Evolutionary conservation across 1,284 basidiomycete species (phyloP).

Genomic region (Sporisorium scitamineum): DNA sequence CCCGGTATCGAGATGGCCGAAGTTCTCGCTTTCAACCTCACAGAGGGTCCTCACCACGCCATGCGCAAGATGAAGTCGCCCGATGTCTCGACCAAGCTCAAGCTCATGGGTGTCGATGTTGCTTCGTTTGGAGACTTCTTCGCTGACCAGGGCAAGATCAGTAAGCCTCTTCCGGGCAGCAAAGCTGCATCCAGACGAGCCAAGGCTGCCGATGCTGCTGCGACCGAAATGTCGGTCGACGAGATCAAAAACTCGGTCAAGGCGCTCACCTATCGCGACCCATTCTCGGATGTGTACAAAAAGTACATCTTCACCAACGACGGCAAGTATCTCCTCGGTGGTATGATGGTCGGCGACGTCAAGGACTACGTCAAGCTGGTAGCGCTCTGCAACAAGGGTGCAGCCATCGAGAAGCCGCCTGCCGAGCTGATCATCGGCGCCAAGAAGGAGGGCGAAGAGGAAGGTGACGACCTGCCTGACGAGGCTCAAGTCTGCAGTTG

Average conservation of each 20-base stretch:
- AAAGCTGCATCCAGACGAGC: conserved; percentile 15
- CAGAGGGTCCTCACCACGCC: conserved; percentile 70
- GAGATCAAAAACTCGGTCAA: conserved; percentile 71
- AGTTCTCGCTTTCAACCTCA: conserved; percentile 80
- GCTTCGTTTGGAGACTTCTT: conserved; percentile 83
- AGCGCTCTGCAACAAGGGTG: conserved; percentile 80
- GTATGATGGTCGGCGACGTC: conserved; percentile 84
- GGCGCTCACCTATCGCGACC: conserved; percentile 79
- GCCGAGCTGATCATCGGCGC: conserved; percentile 78
- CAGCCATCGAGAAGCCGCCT: conserved; percentile 77
- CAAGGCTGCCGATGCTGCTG: conserved; percentile 12
- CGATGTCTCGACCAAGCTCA: conserved; percentile 77
- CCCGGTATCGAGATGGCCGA: conserved; percentile 82
- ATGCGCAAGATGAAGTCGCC: conserved; percentile 75
- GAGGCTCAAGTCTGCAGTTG: conserved; percentile 80
- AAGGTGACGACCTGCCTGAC: conserved; percentile 78
- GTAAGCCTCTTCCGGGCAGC: conserved; percentile 51
- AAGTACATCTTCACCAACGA: conserved; percentile 83
- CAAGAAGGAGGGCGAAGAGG: conserved; percentile 73
- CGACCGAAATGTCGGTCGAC: conserved; percentile 24
- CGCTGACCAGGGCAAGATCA: conserved; percentile 73
- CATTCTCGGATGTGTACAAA: conserved; percentile 75
- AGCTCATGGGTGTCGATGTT: conserved; percentile 81
- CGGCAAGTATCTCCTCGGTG: conserved; percentile 80
- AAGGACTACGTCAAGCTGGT: conserved; percentile 80